A percentile compares a stretch with the other conserved stretches of the same genome.
Evolutionary conservation across 345 rosid genomes (phyloP).

Genomic region (Brassica juncea): DNA sequence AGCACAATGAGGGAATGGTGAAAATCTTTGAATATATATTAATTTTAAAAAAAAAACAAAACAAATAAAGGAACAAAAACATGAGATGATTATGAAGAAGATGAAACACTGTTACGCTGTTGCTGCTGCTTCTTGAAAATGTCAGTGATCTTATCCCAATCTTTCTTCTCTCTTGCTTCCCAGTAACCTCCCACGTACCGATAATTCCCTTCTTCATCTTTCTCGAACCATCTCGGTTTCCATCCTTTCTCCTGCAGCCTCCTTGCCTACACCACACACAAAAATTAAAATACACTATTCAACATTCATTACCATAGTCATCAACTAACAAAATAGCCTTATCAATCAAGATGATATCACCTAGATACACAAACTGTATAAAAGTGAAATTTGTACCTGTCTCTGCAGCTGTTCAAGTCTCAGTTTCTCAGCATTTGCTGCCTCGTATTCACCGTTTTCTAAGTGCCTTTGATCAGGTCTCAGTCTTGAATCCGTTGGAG

Average conservation of each 20-base stretch:
- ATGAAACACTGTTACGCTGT: slow-evolving; percentile 46
- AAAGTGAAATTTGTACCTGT: slow-evolving; percentile 58
- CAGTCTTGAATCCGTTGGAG: slow-evolving; percentile 95
- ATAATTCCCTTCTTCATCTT: slow-evolving; percentile 88
- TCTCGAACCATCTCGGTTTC: slow-evolving; percentile 92
- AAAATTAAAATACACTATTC: not conserved
- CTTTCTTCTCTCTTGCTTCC: slow-evolving; percentile 76
- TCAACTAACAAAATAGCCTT: not conserved
- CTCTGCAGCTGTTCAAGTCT: slow-evolving; percentile 95
- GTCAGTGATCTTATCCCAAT: slow-evolving; percentile 70
- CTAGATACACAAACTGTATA: not conserved
- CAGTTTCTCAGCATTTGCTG: slow-evolving; percentile 90
- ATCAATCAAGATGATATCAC: not conserved
- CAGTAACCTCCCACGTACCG: slow-evolving; percentile 84
- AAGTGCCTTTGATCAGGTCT: slow-evolving; percentile 96
- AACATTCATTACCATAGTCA: slow-evolving; percentile 2
- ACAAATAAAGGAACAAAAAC: not conserved
- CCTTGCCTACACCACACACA: slow-evolving; percentile 66
- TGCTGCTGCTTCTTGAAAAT: slow-evolving; percentile 59
- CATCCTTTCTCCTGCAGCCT: slow-evolving; percentile 97
- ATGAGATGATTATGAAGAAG: slow-evolving; percentile 38
- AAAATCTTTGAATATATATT: slow-evolving; percentile 25
- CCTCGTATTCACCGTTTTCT: slow-evolving; percentile 93
- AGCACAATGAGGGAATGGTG: slow-evolving; percentile 40
- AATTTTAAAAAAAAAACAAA: not conserved